Base-by-base conservation (phyloP, 768 basidiomycete genomes). In the Tylopilus vinaceipallidus region DNA sequence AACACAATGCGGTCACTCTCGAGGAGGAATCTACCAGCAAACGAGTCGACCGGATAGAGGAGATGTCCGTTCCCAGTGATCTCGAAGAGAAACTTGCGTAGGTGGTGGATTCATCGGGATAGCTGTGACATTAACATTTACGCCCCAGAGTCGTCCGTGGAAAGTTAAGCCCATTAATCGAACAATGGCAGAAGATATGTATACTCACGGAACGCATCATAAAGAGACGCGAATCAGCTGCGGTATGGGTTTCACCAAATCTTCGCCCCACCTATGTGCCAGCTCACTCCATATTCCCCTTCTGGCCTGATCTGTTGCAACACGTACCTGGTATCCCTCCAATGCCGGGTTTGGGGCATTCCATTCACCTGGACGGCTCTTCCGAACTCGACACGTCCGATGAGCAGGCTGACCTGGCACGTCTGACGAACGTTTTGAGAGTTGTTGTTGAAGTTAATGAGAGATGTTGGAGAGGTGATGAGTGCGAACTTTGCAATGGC, bases 11-110 rank as follows among this genome's bases (percentile, higher is more conserved):
- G 0, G 75, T 95, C 10, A 84, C 86, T 3, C 71, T 92, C 45
- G 93, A 95, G 24, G 95, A 98, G 71, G 95, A 98, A 65, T 89
- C 91, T 0, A 71, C 73, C 0, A 84, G 83, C 53, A 91, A 89
- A 60, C 81, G 85, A 22, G 76, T 93, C 9, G 91, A 91, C 57
- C 76, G 79, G 41, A 73, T 86, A 14, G 91, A 95, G 62, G 92
- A 97, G 69, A 92, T 95, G 89, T 75, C 82, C 11, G 92, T 98
- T 45, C 95, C 95, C 3, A 84, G 88, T 51, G 93, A 98, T 68
- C 75, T 98, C 8, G 91, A 94, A 53, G 88, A 94, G 42, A 95
- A 95, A 64, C 81, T 98, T 48, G 75, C 78, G 87, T 88, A 71
- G 50, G 80, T 53, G 30, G 11, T 39, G 45, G 39, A 27, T 47